Percentiles rank a stretch among this genome's conserved stretches.
These are phyloP conservation scores for Cephalotrichum gorgonifer DNA, from an alignment of 2,329 filamentous ascomycete genomes.

Conservation along the genomic window DNA sequence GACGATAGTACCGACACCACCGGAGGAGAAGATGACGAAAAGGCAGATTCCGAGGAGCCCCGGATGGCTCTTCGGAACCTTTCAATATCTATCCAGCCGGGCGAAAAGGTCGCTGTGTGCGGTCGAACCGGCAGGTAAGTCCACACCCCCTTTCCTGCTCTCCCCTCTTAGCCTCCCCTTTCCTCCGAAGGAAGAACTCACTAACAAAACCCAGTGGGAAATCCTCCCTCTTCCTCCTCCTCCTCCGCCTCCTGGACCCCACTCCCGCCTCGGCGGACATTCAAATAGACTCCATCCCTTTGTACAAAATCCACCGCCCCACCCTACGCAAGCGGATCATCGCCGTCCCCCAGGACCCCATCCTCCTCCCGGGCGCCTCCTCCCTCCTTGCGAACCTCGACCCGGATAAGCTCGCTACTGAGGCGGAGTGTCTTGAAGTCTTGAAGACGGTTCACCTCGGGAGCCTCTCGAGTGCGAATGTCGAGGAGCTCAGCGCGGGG, in stretches of 20 bases:
- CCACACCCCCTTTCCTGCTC: constrained; percentile 7
- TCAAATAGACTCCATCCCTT: constrained; percentile 29
- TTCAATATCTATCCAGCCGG: constrained; percentile 16
- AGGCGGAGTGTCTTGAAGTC: constrained; percentile 20
- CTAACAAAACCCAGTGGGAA: constrained; percentile 23
- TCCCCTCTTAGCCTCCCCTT: not conserved
- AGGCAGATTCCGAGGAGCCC: not conserved
- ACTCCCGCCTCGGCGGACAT: constrained; percentile 17
- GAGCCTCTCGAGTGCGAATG: constrained; percentile 25
- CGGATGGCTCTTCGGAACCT: constrained; percentile 9
- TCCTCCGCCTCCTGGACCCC: constrained; percentile 30
- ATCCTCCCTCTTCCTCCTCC: constrained; percentile 28
- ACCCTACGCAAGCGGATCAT: constrained; percentile 36
- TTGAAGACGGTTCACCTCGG: constrained; percentile 25
- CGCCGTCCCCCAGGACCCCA: constrained; percentile 41
- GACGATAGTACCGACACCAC: no score
- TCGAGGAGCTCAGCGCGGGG: constrained; percentile 41
- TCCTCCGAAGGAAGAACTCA: not conserved
- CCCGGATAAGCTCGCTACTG: constrained; percentile 19
- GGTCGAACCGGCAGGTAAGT: constrained; percentile 22
- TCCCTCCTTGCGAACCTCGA: constrained; percentile 32
- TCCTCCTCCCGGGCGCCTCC: constrained; percentile 35
- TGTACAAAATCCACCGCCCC: constrained; percentile 26
- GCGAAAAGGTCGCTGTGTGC: constrained; percentile 24
- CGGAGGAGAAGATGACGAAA: not conserved